Conservation (phyloP, 2,329 filamentous ascomycete genomes). For the Cladosporium velox region DNA sequence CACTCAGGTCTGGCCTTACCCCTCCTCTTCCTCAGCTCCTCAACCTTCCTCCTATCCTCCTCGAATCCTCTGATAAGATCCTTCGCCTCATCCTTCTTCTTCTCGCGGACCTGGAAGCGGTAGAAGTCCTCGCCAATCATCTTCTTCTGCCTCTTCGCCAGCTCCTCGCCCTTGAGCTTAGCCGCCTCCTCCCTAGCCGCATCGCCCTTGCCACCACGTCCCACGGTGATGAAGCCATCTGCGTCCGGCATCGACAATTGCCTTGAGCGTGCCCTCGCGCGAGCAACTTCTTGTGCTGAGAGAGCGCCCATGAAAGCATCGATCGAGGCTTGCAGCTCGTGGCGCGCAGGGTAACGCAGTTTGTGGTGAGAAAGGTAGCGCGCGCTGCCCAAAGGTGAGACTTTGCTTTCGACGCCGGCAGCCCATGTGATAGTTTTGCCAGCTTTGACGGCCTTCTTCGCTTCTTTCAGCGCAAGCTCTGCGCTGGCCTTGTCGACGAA, state of each 20-base stretch:
- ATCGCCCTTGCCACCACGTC: constrained; percentile 71
- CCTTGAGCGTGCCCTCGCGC: constrained; percentile 62
- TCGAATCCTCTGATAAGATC: constrained; percentile 72
- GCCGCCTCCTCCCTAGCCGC: constrained; percentile 73
- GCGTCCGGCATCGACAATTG: constrained; percentile 82
- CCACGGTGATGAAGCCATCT: constrained; percentile 93
- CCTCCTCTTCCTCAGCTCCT: constrained; percentile 68
- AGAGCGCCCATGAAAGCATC: constrained; percentile 88
- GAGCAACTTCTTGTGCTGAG: constrained; percentile 64
- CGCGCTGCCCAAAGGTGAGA: constrained; percentile 58
- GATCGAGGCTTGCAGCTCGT: constrained; percentile 68
- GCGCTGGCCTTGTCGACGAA: constrained; percentile 83
- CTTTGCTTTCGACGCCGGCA: constrained; percentile 57
- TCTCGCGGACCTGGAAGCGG: constrained; percentile 78
- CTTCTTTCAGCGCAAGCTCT: constrained; percentile 74
- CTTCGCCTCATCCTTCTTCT: constrained; percentile 72
- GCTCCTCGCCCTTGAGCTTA: constrained; percentile 62
- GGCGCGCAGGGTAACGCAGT: constrained; percentile 69
- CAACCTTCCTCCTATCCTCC: constrained; percentile 71
- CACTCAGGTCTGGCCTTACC: constrained; percentile 56
- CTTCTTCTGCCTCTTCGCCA: constrained; percentile 61
- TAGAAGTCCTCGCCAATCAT: constrained; percentile 74
- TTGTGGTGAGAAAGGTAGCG: constrained; percentile 65
- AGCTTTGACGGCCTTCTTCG: constrained; percentile 59
- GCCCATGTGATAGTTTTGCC: constrained; percentile 69